These are phyloP conservation scores for Conticribra weissflogii DNA, from an alignment of 108 stramenopile species.

Conservation along the genomic window DNA sequence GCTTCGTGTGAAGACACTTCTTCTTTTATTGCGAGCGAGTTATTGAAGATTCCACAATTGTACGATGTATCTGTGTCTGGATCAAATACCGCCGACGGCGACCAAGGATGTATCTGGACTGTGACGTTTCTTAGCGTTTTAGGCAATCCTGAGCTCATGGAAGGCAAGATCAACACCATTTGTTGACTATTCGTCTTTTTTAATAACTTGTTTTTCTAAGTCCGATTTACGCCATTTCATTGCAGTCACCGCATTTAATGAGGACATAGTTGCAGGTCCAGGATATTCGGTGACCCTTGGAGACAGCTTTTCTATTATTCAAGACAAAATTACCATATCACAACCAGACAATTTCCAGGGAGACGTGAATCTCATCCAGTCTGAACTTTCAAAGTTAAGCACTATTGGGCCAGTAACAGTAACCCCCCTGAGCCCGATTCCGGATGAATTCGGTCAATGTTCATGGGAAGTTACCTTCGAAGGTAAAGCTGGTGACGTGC, in stretches of 20 bases:
- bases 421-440: conserved; percentile 23
- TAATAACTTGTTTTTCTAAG: neutral
- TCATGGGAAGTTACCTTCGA: conserved; percentile 77
- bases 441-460: conserved; percentile 52
- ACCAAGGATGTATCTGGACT: conserved; percentile 64
- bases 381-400: conserved; percentile 72
- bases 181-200: neutral
- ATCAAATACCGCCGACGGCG: conserved; percentile 37
- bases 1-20: conserved; percentile 61
- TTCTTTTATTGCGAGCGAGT: conserved; percentile 47
- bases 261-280: conserved; percentile 32
- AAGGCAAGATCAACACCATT: conserved; percentile 1
- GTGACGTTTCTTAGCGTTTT: conserved; percentile 62
- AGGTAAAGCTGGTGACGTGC: conserved; percentile 69
- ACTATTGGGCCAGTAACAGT: conserved; percentile 76
- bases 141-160: conserved; percentile 57
- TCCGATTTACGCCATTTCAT: too few species aligned
- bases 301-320: conserved; percentile 36
- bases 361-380: conserved; percentile 63
- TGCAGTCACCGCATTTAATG: conserved; percentile 45
- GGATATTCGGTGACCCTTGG: conserved; percentile 44
- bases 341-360: conserved; percentile 47
- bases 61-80: conserved; percentile 64
- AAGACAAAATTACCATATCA: conserved; percentile 41
- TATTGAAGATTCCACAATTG: conserved; percentile 56